These are phyloP conservation scores for Nigrospora sphaerica DNA, from an alignment of 2,329 filamentous ascomycete species.

Conservation along the genomic window DNA sequence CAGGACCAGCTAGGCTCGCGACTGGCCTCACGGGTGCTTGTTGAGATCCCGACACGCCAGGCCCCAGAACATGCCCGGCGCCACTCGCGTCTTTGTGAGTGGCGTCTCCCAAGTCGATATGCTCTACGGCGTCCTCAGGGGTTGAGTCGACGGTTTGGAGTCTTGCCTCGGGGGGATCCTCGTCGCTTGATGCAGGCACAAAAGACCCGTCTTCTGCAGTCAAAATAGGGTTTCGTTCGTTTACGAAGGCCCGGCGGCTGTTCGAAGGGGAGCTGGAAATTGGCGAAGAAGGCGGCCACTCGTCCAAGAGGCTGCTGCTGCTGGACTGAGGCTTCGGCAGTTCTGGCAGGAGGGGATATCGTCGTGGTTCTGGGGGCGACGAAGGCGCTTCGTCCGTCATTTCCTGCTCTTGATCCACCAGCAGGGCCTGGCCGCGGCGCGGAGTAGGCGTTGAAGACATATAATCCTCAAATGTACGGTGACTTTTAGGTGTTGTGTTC, in stretches of 20 bases:
- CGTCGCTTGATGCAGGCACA: too few relatives aligned
- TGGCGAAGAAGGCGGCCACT: slow-evolving; percentile 53
- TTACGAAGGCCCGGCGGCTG: slow-evolving; percentile 11
- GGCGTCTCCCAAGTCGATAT: too few relatives aligned
- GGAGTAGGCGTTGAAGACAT: slow-evolving; percentile 56
- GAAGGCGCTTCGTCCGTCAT: slow-evolving; percentile 47
- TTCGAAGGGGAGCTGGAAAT: slow-evolving; percentile 41
- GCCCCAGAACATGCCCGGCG: too few relatives aligned
- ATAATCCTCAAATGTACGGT: slow-evolving; percentile 39
- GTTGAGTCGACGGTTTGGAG: too few relatives aligned
- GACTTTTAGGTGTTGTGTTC: slow-evolving; percentile 38
- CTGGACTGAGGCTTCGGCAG: slow-evolving; percentile 40
- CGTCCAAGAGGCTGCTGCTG: slow-evolving; percentile 29
- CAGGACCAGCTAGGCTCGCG: too few relatives aligned
- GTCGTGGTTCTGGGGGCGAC: slow-evolving; percentile 49
- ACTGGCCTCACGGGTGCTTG: too few relatives aligned
- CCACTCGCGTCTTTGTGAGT: too few relatives aligned
- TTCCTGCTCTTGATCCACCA: slow-evolving; percentile 38
- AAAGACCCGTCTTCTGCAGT: too few relatives aligned
- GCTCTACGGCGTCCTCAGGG: too few relatives aligned
- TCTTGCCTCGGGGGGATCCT: too few relatives aligned
- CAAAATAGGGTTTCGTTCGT: too few relatives aligned
- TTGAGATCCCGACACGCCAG: too few relatives aligned
- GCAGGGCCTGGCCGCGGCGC: slow-evolving; percentile 41
- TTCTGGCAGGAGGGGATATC: slow-evolving; percentile 44